These are phyloP conservation scores for Mycena floridula DNA, from an alignment of 768 basidiomycete genomes.

Conservation along the genomic window DNA sequence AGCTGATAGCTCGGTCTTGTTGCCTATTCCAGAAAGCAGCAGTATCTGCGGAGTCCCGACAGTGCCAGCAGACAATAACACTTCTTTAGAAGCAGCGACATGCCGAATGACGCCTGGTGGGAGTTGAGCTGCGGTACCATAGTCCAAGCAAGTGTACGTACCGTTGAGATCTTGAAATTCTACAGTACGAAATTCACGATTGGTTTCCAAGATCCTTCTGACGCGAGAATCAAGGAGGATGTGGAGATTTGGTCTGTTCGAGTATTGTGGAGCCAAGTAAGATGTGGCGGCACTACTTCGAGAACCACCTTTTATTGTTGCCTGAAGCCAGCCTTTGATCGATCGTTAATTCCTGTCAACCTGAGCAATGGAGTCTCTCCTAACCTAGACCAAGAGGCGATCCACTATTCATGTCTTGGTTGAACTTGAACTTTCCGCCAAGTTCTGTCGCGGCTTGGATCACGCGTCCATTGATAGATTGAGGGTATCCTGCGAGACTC, in stretches of 20 bases:
- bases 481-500: slow-evolving; percentile 18
- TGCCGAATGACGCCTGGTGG: not conserved
- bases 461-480: slow-evolving; percentile 13
- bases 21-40: slow-evolving; percentile 17
- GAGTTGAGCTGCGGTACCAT: not conserved
- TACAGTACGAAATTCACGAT: slow-evolving; percentile 1
- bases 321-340: slow-evolving; percentile 18
- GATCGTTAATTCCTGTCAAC: slow-evolving; percentile 11
- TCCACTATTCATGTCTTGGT: slow-evolving; percentile 25
- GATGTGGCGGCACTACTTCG: slow-evolving; percentile 21
- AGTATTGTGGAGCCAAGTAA: slow-evolving; percentile 16
- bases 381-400: slow-evolving; percentile 22
- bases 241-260: slow-evolving; percentile 14
- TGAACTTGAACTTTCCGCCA: slow-evolving; percentile 20
- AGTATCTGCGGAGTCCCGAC: slow-evolving; percentile 20
- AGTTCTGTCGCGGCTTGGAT: slow-evolving; percentile 11
- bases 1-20: slow-evolving; percentile 2
- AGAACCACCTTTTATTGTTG: slow-evolving; percentile 13
- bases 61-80: slow-evolving; percentile 20
- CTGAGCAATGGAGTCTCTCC: slow-evolving; percentile 7
- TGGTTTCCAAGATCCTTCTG: slow-evolving; percentile 2
- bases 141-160: not conserved
- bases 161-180: not conserved
- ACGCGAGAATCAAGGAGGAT: slow-evolving; percentile 8
- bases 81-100: slow-evolving; percentile 14